Conservation (phyloP, 2,329 filamentous ascomycete genomes). For the Teratosphaeria pseudoeucalypti region DNA sequence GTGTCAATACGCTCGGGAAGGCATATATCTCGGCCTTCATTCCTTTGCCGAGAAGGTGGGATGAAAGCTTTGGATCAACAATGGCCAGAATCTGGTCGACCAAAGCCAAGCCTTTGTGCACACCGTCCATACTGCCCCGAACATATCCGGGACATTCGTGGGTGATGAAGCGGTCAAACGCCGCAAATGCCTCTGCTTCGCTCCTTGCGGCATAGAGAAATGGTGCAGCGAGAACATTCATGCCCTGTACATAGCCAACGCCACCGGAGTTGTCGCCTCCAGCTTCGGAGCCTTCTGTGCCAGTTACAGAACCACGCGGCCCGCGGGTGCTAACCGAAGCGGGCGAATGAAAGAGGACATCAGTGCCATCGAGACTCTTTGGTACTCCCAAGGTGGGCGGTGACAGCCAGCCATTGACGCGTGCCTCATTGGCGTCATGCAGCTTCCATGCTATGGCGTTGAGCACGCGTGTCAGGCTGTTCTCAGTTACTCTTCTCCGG, state of each 20-base stretch:
- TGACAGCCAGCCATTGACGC: slow-evolving; percentile 41
- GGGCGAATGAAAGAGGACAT: slow-evolving; percentile 31
- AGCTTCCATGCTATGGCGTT: slow-evolving; percentile 94
- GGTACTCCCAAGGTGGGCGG: slow-evolving; percentile 40
- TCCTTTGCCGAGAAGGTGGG: slow-evolving; percentile 74
- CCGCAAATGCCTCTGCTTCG: slow-evolving; percentile 87
- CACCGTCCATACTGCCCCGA: slow-evolving; percentile 90
- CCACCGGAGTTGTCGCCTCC: slow-evolving; percentile 42
- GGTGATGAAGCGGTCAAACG: slow-evolving; percentile 80
- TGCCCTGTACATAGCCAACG: slow-evolving; percentile 91
- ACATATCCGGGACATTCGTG: slow-evolving; percentile 88
- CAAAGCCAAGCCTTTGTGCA: slow-evolving; percentile 80
- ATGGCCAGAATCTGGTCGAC: slow-evolving; percentile 88
- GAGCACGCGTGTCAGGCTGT: slow-evolving; percentile 82
- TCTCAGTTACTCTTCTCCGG: slow-evolving; percentile 87
- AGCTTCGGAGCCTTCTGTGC: slow-evolving; percentile 53
- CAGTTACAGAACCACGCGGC: slow-evolving; percentile 33
- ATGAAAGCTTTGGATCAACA: slow-evolving; percentile 77
- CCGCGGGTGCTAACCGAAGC: slow-evolving; percentile 25
- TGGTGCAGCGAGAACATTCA: slow-evolving; percentile 95
- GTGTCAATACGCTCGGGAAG: slow-evolving; percentile 85
- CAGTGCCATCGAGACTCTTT: slow-evolving; percentile 39
- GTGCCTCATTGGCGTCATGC: slow-evolving; percentile 62
- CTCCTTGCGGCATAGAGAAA: slow-evolving; percentile 91
- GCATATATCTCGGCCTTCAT: slow-evolving; percentile 92